phyloP scores from a whole-genome alignment of 2,329 filamentous ascomycete species.

The Macrophomina phaseolina region DNA sequence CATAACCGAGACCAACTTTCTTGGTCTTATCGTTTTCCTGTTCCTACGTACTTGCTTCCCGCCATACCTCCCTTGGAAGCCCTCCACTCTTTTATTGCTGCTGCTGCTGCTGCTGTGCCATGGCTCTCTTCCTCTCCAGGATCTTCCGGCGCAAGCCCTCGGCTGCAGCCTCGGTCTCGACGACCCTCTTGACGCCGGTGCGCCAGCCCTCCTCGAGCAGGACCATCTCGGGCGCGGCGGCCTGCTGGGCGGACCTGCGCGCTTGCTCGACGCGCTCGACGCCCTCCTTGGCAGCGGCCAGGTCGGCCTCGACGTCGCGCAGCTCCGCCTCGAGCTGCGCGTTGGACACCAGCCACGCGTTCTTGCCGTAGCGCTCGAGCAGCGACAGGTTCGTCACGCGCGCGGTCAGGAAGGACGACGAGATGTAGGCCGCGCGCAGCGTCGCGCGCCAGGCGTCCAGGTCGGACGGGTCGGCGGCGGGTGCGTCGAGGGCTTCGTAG shows the following conservation, averaged over 20 bases:
- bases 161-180: conserved; percentile 86
- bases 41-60: not conserved
- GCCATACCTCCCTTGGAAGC: too few species aligned
- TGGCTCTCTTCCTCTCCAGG: conserved; percentile 39
- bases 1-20: not conserved
- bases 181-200: conserved; percentile 74
- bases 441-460: conserved; percentile 57
- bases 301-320: conserved; percentile 72
- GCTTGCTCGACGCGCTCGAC: conserved; percentile 75
- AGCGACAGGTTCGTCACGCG: conserved; percentile 69
- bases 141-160: conserved; percentile 64
- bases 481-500: conserved; percentile 78
- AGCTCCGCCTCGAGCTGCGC: conserved; percentile 77
- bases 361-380: conserved; percentile 83
- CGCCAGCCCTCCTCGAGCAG: conserved; percentile 80
- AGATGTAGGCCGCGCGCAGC: conserved; percentile 62
- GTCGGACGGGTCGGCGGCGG: conserved; percentile 49
- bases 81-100: not conserved
- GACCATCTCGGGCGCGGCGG: conserved; percentile 72
- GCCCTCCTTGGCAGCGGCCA: conserved; percentile 69
- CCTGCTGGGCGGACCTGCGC: conserved; percentile 73
- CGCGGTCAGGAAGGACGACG: conserved; percentile 62
- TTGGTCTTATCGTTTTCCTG: not conserved
- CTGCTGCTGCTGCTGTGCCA: conserved; percentile 6
- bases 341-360: conserved; percentile 90